Evolutionary conservation across 1,284 basidiomycete genomes (phyloP).

Genomic region (Cutaneotrichosporon cyanovorans): DNA sequence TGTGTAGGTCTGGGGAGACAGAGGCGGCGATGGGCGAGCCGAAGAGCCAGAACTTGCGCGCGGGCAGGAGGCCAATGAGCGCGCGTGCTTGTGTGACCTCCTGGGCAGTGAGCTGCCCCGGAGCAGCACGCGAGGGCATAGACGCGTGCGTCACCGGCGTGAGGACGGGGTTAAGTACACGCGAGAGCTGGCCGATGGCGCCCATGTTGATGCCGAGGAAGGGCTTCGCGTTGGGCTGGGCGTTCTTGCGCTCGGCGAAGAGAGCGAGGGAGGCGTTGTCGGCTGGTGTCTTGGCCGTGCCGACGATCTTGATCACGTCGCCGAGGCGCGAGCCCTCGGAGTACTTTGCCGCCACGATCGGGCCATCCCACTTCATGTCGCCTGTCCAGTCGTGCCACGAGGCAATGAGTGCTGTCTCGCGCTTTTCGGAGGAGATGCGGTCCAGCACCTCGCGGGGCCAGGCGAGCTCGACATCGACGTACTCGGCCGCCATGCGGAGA

Average conservation of each 20-base stretch:
- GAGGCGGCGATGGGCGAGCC: constrained; percentile 83
- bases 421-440: constrained; percentile 59
- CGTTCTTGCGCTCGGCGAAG: constrained; percentile 54
- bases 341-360: constrained; percentile 62
- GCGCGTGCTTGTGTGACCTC: constrained; percentile 76
- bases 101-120: constrained; percentile 81
- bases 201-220: constrained; percentile 95
- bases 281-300: constrained; percentile 64
- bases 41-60: constrained; percentile 73
- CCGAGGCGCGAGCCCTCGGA: constrained; percentile 59
- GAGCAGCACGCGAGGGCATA: constrained; percentile 75
- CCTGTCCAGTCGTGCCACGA: constrained; percentile 95
- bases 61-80: constrained; percentile 68
- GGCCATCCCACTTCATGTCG: constrained; percentile 69
- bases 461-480: constrained; percentile 82
- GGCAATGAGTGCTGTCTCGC: constrained; percentile 71
- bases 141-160: constrained; percentile 84
- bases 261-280: constrained; percentile 75
- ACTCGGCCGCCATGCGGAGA: constrained; percentile 79
- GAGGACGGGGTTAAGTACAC: constrained; percentile 77
- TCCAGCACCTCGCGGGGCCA: constrained; percentile 61
- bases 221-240: constrained; percentile 55
- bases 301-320: constrained; percentile 88
- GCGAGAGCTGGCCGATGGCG: constrained; percentile 74
- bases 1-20: constrained; percentile 88